phyloP scores from a whole-genome alignment of 2,329 filamentous ascomycete genomes.

The Clarireedia monteithiana region DNA sequence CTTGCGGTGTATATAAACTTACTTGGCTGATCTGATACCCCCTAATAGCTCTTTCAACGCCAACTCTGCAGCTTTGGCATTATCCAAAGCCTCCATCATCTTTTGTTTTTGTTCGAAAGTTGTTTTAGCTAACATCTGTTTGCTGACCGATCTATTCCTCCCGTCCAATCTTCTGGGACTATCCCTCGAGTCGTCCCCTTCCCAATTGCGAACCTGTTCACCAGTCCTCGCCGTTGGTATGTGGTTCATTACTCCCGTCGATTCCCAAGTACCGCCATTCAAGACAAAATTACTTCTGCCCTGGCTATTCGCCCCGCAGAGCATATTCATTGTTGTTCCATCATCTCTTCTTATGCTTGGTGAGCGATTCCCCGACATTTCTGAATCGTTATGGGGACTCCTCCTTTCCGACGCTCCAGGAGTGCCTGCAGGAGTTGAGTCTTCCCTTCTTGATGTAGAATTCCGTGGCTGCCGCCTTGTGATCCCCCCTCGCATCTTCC shows the following conservation, averaged over 20 bases:
- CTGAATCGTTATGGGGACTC: constrained; percentile 28
- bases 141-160: constrained; percentile 36
- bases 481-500: constrained; percentile 73
- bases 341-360: constrained; percentile 31
- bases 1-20: constrained; percentile 29
- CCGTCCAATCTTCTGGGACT: constrained; percentile 25
- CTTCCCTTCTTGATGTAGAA: constrained; percentile 44
- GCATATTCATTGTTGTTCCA: constrained; percentile 30
- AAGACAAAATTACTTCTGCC: constrained; percentile 20
- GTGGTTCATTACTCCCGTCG: constrained; percentile 71
- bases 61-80: constrained; percentile 74
- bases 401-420: constrained; percentile 34
- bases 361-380: constrained; percentile 27
- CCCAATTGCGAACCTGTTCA: constrained; percentile 34
- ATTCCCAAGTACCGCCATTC: constrained; percentile 59
- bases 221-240: constrained; percentile 46
- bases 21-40: constrained; percentile 79
- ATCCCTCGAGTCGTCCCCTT: constrained; percentile 29
- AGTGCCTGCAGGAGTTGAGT: constrained; percentile 50
- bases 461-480: constrained; percentile 76
- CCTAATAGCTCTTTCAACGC: constrained; percentile 76
- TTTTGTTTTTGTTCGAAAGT: constrained; percentile 58
- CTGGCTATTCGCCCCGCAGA: not conserved
- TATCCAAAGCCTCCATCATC: constrained; percentile 65
- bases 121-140: constrained; percentile 39